Conservation (phyloP, 225 moss, liverwort and hornwort species). For the Physcomitrellopsis africana region DNA sequence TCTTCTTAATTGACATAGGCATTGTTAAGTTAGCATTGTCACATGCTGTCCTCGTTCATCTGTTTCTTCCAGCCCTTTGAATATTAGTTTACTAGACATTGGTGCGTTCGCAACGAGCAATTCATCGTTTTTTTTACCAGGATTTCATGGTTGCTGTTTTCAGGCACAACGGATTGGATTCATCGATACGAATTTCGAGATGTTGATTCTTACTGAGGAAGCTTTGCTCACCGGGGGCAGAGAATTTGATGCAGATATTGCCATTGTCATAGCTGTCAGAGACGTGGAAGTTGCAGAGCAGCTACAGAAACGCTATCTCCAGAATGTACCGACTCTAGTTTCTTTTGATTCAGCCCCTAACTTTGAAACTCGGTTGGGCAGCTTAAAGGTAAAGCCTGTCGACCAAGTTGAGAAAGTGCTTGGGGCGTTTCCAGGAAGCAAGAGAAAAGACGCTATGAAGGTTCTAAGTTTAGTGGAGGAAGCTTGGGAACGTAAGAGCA, state of each 20-base stretch:
- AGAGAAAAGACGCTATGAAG: conserved; percentile 55
- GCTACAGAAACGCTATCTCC: conserved; percentile 43
- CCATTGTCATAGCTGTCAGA: conserved; percentile 34
- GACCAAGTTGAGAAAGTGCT: conserved; percentile 47
- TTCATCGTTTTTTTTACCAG: background rate
- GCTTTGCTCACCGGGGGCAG: conserved; percentile 30
- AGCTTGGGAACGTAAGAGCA: conserved; percentile 76
- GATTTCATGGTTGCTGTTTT: background rate
- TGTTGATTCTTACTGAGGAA: conserved; percentile 65
- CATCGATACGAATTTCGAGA: conserved; percentile 71
- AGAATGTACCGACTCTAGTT: conserved; percentile 58
- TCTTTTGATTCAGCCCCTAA: conserved; percentile 60
- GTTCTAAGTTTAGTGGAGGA: conserved; percentile 62
- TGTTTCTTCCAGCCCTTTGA: background rate
- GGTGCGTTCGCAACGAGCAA: background rate
- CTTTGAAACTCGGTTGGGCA: conserved; percentile 68
- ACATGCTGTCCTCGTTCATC: conserved; percentile 1
- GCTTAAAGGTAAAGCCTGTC: conserved; percentile 51
- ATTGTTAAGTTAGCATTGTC: conserved; percentile 21
- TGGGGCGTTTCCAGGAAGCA: conserved; percentile 51
- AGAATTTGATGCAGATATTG: conserved; percentile 54
- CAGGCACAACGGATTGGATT: conserved; percentile 77
- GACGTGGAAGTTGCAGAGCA: conserved; percentile 37
- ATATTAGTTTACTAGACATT: background rate
- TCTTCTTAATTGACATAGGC: background rate